Conservation (phyloP, 169 alveolate species). For the Neospora caninum region DNA sequence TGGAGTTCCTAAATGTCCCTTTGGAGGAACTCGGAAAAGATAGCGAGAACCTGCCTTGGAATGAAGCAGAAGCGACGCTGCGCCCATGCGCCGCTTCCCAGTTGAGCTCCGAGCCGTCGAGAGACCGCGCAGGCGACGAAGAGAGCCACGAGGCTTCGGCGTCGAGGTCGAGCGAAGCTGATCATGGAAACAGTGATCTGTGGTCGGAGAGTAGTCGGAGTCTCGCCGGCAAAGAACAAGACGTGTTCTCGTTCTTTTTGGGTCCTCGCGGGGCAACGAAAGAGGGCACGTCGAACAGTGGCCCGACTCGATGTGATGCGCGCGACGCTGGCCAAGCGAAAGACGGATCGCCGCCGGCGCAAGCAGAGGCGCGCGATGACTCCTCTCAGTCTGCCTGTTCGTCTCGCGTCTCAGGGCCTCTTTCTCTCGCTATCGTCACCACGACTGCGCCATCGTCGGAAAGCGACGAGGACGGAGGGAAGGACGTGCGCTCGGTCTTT, state of each 20-base stretch:
- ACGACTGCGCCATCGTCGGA: constrained; percentile 1
- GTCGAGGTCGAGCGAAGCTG: not conserved
- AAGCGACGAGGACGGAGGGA: not conserved
- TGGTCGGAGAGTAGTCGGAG: not conserved
- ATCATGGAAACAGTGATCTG: not conserved
- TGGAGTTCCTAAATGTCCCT: not conserved
- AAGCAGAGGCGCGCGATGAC: no score
- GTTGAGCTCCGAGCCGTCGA: not conserved
- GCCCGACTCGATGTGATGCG: not conserved
- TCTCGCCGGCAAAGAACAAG: not conserved
- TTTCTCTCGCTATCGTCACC: not conserved
- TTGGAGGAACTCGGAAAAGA: not conserved
- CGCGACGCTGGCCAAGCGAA: not conserved
- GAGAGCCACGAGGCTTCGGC: not conserved
- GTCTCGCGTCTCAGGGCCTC: not conserved
- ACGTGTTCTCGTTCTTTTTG: not conserved
- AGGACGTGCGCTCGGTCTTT: not conserved
- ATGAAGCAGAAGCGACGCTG: not conserved
- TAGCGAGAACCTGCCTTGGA: not conserved
- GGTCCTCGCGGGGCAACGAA: not conserved
- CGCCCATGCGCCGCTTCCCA: not conserved
- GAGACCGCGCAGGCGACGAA: not conserved
- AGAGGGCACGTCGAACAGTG: not conserved
- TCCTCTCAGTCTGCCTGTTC: no score
- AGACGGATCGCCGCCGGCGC: no score